Evolutionary conservation across 2,329 filamentous ascomycete genomes (phyloP).

Genomic region (Tolypocladium tundrense): DNA sequence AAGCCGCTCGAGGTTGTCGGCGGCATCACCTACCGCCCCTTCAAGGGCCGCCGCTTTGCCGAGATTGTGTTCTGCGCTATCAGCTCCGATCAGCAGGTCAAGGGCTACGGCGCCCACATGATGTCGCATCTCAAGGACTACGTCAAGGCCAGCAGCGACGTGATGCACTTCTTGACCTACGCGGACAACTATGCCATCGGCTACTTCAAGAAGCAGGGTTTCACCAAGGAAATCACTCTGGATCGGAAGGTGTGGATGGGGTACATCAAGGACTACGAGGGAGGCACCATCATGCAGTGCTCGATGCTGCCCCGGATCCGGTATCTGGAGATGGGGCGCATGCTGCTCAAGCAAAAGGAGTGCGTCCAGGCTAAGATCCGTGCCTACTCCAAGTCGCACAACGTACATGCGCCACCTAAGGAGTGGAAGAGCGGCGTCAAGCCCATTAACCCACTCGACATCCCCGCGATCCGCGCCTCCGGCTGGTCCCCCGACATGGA

Average conservation of each 20-base stretch:
- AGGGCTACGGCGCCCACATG: constrained; percentile 93
- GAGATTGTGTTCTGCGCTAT: constrained; percentile 99
- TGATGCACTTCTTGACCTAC: constrained; percentile 98
- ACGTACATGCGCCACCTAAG: constrained; percentile 74
- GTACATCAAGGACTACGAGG: constrained; percentile 99
- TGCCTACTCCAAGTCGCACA: constrained; percentile 79
- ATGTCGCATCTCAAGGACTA: constrained; percentile 99
- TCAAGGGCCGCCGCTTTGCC: constrained; percentile 83
- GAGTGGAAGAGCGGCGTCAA: constrained; percentile 70
- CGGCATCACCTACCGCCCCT: constrained; percentile 92
- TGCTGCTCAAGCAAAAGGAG: constrained; percentile 97
- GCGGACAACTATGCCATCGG: constrained; percentile 98
- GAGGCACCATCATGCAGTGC: constrained; percentile 98
- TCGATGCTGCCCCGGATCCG: constrained; percentile 92
- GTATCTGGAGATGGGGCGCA: constrained; percentile 84
- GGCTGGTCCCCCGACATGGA: constrained; percentile 99
- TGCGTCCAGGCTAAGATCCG: constrained; percentile 90
- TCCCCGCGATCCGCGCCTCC: constrained; percentile 80
- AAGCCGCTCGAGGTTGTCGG: constrained; percentile 92
- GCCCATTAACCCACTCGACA: constrained; percentile 74
- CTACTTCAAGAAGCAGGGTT: constrained; percentile 98
- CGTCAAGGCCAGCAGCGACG: constrained; percentile 89
- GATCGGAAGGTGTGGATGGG: constrained; percentile 94
- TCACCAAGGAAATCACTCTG: constrained; percentile 95
- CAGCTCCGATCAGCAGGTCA: constrained; percentile 95